These are phyloP conservation scores for Tetrahymena malaccensis DNA, from an alignment of 73 alveolate genomes.

Conservation along the genomic window DNA sequence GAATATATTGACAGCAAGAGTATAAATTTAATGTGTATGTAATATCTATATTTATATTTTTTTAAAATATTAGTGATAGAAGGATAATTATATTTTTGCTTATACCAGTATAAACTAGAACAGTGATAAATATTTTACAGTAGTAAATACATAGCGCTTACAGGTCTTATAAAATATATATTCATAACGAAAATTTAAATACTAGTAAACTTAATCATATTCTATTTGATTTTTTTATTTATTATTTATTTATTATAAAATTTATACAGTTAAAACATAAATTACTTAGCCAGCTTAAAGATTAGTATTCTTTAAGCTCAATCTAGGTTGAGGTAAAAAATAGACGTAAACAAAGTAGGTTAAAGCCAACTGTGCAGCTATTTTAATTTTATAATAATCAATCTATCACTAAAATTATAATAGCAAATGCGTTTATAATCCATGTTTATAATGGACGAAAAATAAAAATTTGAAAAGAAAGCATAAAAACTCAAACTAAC, in stretches of 20 bases:
- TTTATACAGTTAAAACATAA: background rate
- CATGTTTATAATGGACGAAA: background rate
- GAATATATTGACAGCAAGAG: background rate
- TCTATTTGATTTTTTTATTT: too few species aligned
- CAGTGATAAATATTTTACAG: too few species aligned
- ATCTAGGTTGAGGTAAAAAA: background rate
- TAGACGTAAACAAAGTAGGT: background rate
- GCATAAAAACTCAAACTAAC: background rate
- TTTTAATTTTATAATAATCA: too few species aligned
- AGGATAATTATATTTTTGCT: background rate
- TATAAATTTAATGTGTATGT: too few species aligned
- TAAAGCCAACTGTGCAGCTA: background rate
- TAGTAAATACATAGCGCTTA: too few species aligned
- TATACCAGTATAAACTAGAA: too few species aligned
- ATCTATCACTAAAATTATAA: background rate
- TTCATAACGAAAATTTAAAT: too few species aligned
- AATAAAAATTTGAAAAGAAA: background rate
- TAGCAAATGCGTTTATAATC: background rate
- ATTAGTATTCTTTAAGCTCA: too few species aligned
- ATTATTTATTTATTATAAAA: too few species aligned
- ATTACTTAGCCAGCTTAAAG: background rate
- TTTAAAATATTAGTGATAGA: background rate
- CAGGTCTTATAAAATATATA: too few species aligned
- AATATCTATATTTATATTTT: too few species aligned
- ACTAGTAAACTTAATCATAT: too few species aligned